Percentiles rank a stretch among this genome's conserved stretches.
phyloP scores from a whole-genome alignment of 208 protist species.

The Acanthamoeba culbertsoni region DNA sequence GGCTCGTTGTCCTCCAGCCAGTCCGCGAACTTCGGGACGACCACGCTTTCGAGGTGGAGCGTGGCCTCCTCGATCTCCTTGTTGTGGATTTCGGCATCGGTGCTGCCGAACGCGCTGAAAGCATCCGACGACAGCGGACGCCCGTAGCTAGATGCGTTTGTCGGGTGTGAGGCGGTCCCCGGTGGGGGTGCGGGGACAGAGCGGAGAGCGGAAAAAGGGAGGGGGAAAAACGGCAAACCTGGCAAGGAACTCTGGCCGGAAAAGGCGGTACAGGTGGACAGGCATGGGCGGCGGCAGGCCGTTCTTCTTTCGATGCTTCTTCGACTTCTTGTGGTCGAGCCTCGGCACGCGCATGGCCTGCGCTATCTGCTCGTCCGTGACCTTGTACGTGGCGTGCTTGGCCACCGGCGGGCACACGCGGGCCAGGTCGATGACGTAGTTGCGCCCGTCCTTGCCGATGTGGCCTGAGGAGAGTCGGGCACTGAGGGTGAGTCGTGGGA shows the following conservation, averaged over 20 bases:
- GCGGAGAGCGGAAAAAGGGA: neutral
- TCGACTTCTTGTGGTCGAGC: neutral
- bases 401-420: slow-evolving; percentile 70
- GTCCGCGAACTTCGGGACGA: neutral
- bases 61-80: slow-evolving; percentile 18
- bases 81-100: slow-evolving; percentile 9
- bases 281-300: neutral
- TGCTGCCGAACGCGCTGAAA: neutral
- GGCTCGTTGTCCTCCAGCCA: slow-evolving; percentile 39
- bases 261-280: slow-evolving; percentile 33
- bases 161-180: neutral
- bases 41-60: neutral
- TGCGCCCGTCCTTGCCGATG: slow-evolving; percentile 12
- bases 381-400: neutral
- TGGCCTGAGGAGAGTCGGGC: neutral
- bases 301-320: neutral
- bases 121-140: slow-evolving; percentile 21
- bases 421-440: slow-evolving; percentile 55
- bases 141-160: neutral
- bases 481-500: neutral
- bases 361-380: neutral
- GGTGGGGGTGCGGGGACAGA: neutral
- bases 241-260: slow-evolving; percentile 39
- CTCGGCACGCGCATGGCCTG: neutral
- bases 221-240: neutral